Conservation (phyloP, 352 stramenopile species). For the Phytopythium delawarense region DNA sequence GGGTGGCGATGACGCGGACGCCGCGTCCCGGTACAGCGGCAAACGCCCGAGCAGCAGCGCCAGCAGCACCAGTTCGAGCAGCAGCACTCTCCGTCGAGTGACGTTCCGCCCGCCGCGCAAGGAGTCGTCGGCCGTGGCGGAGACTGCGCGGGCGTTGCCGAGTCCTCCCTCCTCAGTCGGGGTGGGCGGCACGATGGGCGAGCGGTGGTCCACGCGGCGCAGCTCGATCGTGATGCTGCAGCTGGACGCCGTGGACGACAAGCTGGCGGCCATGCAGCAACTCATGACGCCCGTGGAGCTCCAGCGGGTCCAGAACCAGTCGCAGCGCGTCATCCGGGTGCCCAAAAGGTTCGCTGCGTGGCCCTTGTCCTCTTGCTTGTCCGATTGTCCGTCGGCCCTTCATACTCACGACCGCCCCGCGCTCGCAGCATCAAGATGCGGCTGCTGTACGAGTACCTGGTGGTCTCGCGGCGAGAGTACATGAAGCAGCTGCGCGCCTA, state of each 20-base stretch:
- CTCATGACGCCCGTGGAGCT: constrained; percentile 76
- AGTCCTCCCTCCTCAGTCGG: not conserved
- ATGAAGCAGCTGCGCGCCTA: constrained; percentile 38
- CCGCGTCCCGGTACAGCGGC: not conserved
- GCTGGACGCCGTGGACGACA: constrained; percentile 55
- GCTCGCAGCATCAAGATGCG: constrained; percentile 52
- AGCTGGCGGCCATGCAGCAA: constrained; percentile 68
- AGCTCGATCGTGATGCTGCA: constrained; percentile 21
- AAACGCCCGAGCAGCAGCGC: not conserved
- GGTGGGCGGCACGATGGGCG: not conserved
- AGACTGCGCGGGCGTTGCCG: not conserved
- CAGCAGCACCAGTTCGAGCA: not conserved
- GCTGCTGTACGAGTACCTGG: constrained; percentile 48
- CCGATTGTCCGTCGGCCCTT: not conserved
- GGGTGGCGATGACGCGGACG: not conserved
- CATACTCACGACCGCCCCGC: not conserved
- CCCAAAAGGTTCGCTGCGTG: constrained; percentile 36
- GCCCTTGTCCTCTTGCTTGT: not conserved
- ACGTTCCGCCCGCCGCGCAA: not conserved
- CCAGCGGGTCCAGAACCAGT: constrained; percentile 58
- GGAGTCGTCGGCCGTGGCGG: not conserved
- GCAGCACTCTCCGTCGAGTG: not conserved
- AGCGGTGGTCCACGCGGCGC: not conserved
- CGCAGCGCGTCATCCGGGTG: constrained; percentile 62
- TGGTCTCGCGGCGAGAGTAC: constrained; percentile 34